A percentile compares a stretch with the other conserved stretches of the same genome.
Evolutionary conservation across 2,329 filamentous ascomycete species (phyloP).

Genomic region (Fusarium fracticaudum): DNA sequence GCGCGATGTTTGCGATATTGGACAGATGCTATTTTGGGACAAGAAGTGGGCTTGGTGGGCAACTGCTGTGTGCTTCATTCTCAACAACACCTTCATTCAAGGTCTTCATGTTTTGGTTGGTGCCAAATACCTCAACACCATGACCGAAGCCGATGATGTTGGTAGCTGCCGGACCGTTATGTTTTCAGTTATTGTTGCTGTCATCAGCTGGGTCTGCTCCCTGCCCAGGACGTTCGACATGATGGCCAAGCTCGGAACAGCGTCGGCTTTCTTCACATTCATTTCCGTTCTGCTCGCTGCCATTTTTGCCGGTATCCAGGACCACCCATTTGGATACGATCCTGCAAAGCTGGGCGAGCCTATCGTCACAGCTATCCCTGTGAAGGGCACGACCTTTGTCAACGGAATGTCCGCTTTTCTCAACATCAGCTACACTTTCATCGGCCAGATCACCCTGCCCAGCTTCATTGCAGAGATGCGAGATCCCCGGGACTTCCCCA

Average conservation of each 20-base stretch:
- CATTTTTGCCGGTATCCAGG: conserved; percentile 81
- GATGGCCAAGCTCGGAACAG: conserved; percentile 80
- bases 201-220: conserved; percentile 81
- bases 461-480: conserved; percentile 97
- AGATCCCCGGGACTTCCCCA: conserved; percentile 81
- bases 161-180: conserved; percentile 78
- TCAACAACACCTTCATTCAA: conserved; percentile 95
- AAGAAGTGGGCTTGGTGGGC: conserved; percentile 76
- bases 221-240: conserved; percentile 86
- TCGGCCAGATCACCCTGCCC: conserved; percentile 92
- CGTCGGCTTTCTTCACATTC: conserved; percentile 88
- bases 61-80: conserved; percentile 85
- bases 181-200: conserved; percentile 77
- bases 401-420: conserved; percentile 86
- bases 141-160: conserved; percentile 73
- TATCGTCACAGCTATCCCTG: conserved; percentile 73
- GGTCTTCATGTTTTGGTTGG: conserved; percentile 84
- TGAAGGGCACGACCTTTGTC: conserved; percentile 80
- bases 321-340: conserved; percentile 75
- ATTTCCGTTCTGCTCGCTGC: conserved; percentile 86
- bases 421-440: conserved; percentile 97
- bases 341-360: conserved; percentile 66
- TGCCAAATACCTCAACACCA: conserved; percentile 89
- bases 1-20: conserved; percentile 92
- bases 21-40: conserved; percentile 93